phyloP scores from a whole-genome alignment of 2,329 filamentous ascomycete species.

The Colletotrichum falcatum region DNA sequence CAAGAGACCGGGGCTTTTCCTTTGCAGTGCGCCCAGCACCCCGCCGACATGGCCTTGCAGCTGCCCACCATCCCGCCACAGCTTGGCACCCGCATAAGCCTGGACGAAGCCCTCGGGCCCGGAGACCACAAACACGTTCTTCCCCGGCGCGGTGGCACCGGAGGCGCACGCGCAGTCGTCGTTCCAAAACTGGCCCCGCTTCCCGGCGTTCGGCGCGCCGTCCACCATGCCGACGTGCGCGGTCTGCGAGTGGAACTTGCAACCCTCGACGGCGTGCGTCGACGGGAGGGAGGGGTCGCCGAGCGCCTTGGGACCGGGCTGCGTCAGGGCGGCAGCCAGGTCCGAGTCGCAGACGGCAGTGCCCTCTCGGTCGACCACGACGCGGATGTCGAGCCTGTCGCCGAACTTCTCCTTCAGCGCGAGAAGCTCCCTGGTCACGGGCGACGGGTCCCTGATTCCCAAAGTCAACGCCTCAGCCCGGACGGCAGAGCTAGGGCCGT shows the following conservation, averaged over 20 bases:
- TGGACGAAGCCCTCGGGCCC: constrained; percentile 92
- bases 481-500: not conserved
- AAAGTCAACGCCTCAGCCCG: constrained; percentile 43
- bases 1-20: constrained; percentile 53
- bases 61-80: constrained; percentile 79
- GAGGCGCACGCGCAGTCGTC: constrained; percentile 46
- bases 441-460: constrained; percentile 50
- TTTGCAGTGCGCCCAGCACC: constrained; percentile 70
- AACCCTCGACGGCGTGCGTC: constrained; percentile 45
- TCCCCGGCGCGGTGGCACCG: constrained; percentile 52
- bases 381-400: constrained; percentile 72
- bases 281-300: constrained; percentile 52
- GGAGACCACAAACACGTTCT: constrained; percentile 83
- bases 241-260: constrained; percentile 48
- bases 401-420: constrained; percentile 70
- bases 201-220: constrained; percentile 39
- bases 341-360: constrained; percentile 69
- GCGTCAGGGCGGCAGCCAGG: constrained; percentile 54
- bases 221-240: constrained; percentile 42
- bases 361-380: constrained; percentile 86
- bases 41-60: constrained; percentile 81
- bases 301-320: constrained; percentile 27
- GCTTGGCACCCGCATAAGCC: constrained; percentile 83
- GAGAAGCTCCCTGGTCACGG: constrained; percentile 72
- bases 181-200: constrained; percentile 6